phyloP scores from a whole-genome alignment of 2,329 filamentous ascomycete genomes.

The Aspergillus vadensis region DNA sequence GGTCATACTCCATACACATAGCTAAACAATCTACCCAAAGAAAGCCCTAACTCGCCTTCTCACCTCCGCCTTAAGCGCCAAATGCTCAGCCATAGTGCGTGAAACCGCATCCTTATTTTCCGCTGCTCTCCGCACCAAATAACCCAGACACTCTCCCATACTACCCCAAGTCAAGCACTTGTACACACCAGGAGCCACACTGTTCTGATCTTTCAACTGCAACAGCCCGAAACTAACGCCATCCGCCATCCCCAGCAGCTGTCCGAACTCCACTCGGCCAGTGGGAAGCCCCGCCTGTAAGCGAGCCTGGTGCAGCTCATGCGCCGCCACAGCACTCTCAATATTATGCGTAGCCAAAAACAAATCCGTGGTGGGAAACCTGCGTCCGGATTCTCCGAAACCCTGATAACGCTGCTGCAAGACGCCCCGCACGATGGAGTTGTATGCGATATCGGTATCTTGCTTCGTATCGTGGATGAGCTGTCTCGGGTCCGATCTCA shows the following conservation, averaged over 20 bases:
- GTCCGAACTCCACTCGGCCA: conserved; percentile 56
- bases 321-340: conserved; percentile 63
- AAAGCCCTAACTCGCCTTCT: conserved; percentile 7
- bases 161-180: conserved; percentile 61
- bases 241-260: conserved; percentile 64
- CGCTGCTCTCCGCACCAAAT: conserved; percentile 59
- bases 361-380: conserved; percentile 62
- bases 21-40: conserved; percentile 23
- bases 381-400: conserved; percentile 20
- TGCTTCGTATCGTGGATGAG: conserved; percentile 72
- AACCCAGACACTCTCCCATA: conserved; percentile 77
- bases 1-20: background rate
- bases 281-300: conserved; percentile 41
- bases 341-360: conserved; percentile 84
- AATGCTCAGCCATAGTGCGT: conserved; percentile 50
- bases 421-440: conserved; percentile 68
- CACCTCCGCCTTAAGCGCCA: conserved; percentile 30
- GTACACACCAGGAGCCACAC: conserved; percentile 48
- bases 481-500: conserved; percentile 68
- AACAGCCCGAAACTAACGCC: conserved; percentile 60
- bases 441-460: conserved; percentile 71
- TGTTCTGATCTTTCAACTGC: conserved; percentile 40
- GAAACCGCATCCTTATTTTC: conserved; percentile 63
- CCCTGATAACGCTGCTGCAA: conserved; percentile 53
- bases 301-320: conserved; percentile 52